phyloP scores from a whole-genome alignment of 768 basidiomycete species.

The Lepiota brunneoincarnata region DNA sequence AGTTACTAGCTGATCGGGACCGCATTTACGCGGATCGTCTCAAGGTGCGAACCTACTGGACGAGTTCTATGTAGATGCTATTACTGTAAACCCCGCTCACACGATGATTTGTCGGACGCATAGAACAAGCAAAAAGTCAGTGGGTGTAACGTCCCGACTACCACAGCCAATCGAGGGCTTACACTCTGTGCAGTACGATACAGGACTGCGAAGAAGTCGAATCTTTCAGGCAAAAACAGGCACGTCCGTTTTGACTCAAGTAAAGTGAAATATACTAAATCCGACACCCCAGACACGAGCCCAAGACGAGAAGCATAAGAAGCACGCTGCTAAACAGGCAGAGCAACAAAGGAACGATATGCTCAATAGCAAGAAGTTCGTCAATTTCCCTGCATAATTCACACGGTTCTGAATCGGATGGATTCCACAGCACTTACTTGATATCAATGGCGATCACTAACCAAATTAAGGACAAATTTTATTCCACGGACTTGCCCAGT shows the following conservation, averaged over 20 bases:
- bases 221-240: slow-evolving; percentile 78
- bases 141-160: background rate
- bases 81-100: slow-evolving; percentile 2
- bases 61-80: background rate
- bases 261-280: slow-evolving; percentile 2
- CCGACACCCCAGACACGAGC: slow-evolving; percentile 50
- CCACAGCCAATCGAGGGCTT: slow-evolving; percentile 14
- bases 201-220: slow-evolving; percentile 75
- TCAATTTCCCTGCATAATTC: background rate
- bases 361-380: slow-evolving; percentile 80
- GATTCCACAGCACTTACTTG: slow-evolving; percentile 54
- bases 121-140: slow-evolving; percentile 66
- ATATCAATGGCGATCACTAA: slow-evolving; percentile 73
- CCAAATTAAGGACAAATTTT: slow-evolving; percentile 66
- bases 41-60: slow-evolving; percentile 47
- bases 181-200: slow-evolving; percentile 62
- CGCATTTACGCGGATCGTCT: slow-evolving; percentile 61
- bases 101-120: background rate
- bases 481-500: slow-evolving; percentile 60
- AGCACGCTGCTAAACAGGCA: slow-evolving; percentile 67
- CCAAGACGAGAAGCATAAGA: slow-evolving; percentile 73
- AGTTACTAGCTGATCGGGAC: slow-evolving; percentile 68
- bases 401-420: background rate
- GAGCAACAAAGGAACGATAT: slow-evolving; percentile 78
- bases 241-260: slow-evolving; percentile 19